Conservation (phyloP, 2,329 filamentous ascomycete genomes). For the Apiospora rasikravindrae region DNA sequence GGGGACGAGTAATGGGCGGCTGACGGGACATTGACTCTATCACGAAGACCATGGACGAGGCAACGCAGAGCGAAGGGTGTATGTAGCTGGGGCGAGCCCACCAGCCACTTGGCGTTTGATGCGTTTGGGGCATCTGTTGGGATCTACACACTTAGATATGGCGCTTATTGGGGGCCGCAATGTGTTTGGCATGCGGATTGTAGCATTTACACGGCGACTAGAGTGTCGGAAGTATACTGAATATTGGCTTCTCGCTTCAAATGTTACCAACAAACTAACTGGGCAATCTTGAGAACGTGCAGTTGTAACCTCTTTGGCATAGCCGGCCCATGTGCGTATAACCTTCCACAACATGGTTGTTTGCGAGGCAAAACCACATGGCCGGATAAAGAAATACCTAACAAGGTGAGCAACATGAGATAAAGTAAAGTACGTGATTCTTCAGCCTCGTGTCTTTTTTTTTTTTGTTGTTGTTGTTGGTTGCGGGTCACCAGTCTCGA, state of each 20-base stretch:
- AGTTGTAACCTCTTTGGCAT: background rate
- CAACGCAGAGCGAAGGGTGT: background rate
- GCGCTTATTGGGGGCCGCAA: conserved; percentile 5
- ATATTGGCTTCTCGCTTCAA: conserved; percentile 10
- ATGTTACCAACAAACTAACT: background rate
- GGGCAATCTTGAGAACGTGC: background rate
- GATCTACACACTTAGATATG: conserved; percentile 14
- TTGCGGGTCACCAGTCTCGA: background rate
- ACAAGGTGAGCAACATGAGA: background rate
- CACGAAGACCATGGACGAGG: conserved; percentile 9
- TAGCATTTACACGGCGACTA: conserved; percentile 19
- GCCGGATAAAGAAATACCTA: background rate
- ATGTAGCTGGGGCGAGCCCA: background rate
- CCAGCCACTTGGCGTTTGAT: conserved; percentile 8
- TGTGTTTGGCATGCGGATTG: conserved; percentile 16
- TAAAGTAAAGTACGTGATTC: background rate
- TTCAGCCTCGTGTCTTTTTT: background rate
- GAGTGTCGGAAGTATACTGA: conserved; percentile 8
- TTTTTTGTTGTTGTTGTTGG: too few species aligned
- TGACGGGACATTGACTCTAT: conserved; percentile 1
- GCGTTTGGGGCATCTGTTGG: conserved; percentile 6
- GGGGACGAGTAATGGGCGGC: background rate
- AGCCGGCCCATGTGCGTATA: background rate
- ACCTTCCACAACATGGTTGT: background rate
- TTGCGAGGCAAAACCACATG: background rate